Base-by-base conservation (phyloP, 2,329 filamentous ascomycete species). In the Corinectria fuckeliana region DNA sequence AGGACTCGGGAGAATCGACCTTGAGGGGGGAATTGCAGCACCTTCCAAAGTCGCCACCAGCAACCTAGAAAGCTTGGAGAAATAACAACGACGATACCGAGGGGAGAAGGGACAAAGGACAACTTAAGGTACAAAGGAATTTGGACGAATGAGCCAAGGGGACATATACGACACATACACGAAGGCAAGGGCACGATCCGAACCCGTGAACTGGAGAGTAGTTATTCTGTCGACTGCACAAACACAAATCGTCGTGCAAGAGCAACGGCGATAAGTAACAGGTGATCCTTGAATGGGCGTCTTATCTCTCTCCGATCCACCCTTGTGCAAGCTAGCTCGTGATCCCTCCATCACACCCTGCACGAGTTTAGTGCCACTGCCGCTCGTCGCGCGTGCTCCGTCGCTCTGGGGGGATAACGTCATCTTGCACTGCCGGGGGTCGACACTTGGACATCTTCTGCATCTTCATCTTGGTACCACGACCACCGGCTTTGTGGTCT, bases 321-420 rank as follows among this genome's bases (percentile, higher is more conserved):
- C 58, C 52, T 36, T 55, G 42, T 47, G 47, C 60, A 64, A 66
- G 59, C 60, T 67, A 42, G 66, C 67, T 67, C 62, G 65, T 70
- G 67, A 70, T 69, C 65, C 56, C 16, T 44, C 25, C 58, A 41
- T 44, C 45, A 53, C 53, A 50, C 67, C 67, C 42, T 49, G 53
- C 41, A 42, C 50, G n/a, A 53, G 60, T 32, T 48, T 70, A 70
- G 67, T 54, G 64, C 58, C 62, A 64, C 60, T 53, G 58, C 54
- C 51, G 60, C 49, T 47, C 38, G 39, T 62, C 42, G 61, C 68
- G 66, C 64, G 68, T 69, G 68, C 61, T 62, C 53, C 42, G 49
- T 50, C 14, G 50, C 56, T 36, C 61, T 59, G 60, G 58, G 45
- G 44, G 51, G 44, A 54, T 49, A 65, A 70, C 68, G 68, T 70